phyloP scores from a whole-genome alignment of 176 grass and related monocot species.

The Bolboschoenus planiculmis region DNA sequence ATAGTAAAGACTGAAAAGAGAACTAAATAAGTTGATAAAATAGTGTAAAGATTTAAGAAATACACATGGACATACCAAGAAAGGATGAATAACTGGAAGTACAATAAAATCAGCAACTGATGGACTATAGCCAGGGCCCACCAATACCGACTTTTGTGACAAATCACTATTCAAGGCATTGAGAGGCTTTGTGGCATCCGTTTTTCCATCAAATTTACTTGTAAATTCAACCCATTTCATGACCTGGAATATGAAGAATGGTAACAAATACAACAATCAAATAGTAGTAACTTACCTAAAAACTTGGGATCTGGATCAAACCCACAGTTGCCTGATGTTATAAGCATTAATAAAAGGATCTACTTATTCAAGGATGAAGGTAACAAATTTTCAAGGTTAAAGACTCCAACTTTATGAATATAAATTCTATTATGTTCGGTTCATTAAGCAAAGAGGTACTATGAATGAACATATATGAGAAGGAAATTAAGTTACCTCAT shows the following conservation, averaged over 20 bases:
- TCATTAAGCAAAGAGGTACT: neutral
- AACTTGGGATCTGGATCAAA: neutral
- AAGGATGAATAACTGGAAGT: slow-evolving; percentile 50
- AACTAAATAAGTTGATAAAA: neutral
- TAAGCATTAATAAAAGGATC: neutral
- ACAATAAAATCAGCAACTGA: slow-evolving; percentile 77
- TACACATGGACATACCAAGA: slow-evolving; percentile 39
- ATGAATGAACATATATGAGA: neutral
- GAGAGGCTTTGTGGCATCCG: slow-evolving; percentile 33
- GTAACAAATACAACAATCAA: neutral
- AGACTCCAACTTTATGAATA: slow-evolving; percentile 1
- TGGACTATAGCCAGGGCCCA: slow-evolving; percentile 47
- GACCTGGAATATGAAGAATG: slow-evolving; percentile 40
- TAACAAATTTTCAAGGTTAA: neutral
- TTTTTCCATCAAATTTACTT: slow-evolving; percentile 47
- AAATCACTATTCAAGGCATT: slow-evolving; percentile 61
- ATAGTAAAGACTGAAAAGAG: neutral
- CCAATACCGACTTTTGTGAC: slow-evolving; percentile 60
- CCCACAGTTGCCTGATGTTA: neutral
- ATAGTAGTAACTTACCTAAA: neutral
- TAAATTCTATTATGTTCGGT: neutral
- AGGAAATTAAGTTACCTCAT: slow-evolving; percentile 43
- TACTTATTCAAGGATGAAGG: neutral
- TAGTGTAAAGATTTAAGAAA: slow-evolving; percentile 7
- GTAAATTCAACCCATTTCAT: slow-evolving; percentile 69